A percentile compares a stretch with the other conserved stretches of the same genome.
Evolutionary conservation across 179 eudicot genomes (phyloP).

Genomic region (Nepenthes alata): DNA sequence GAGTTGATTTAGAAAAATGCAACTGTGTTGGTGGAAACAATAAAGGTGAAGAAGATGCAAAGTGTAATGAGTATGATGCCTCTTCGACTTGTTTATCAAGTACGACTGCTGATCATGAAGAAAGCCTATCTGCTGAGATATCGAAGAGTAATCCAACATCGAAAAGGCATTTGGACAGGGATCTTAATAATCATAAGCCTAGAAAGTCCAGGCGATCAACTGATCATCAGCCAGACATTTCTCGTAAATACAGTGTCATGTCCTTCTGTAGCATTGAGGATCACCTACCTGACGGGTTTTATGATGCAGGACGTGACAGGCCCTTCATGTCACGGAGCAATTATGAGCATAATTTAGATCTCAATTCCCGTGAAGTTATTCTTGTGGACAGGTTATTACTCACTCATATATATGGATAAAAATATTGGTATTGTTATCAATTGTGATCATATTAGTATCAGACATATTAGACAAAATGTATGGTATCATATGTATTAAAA

Average conservation of each 20-base stretch:
- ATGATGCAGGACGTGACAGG: slow-evolving; percentile 94
- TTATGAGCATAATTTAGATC: slow-evolving; percentile 48
- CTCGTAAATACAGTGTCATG: slow-evolving; percentile 48
- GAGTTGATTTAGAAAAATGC: slow-evolving; percentile 17
- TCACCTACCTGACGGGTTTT: slow-evolving; percentile 79
- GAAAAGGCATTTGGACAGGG: slow-evolving; percentile 71
- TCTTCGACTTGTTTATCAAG: slow-evolving; percentile 21
- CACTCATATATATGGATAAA: neutral
- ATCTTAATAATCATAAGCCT: slow-evolving; percentile 69
- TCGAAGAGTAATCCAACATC: slow-evolving; percentile 31
- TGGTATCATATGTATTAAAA: too few species aligned
- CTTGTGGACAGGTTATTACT: slow-evolving; percentile 57
- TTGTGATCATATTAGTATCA: too few species aligned
- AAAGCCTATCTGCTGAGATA: slow-evolving; percentile 23
- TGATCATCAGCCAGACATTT: slow-evolving; percentile 33
- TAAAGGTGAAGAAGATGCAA: slow-evolving; percentile 18
- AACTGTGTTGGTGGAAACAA: slow-evolving; percentile 21
- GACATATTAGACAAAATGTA: too few species aligned
- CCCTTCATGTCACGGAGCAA: slow-evolving; percentile 62
- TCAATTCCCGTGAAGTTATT: slow-evolving; percentile 82
- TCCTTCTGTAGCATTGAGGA: slow-evolving; percentile 78
- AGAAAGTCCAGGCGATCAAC: slow-evolving; percentile 54
- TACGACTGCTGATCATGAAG: slow-evolving; percentile 24
- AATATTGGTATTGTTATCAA: too few species aligned
- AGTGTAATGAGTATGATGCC: slow-evolving; percentile 14